Evolutionary conservation across 345 rosid genomes (phyloP), one percentile per base, ranked within the genome.

Genomic region (Syzygium oleosum): DNA sequence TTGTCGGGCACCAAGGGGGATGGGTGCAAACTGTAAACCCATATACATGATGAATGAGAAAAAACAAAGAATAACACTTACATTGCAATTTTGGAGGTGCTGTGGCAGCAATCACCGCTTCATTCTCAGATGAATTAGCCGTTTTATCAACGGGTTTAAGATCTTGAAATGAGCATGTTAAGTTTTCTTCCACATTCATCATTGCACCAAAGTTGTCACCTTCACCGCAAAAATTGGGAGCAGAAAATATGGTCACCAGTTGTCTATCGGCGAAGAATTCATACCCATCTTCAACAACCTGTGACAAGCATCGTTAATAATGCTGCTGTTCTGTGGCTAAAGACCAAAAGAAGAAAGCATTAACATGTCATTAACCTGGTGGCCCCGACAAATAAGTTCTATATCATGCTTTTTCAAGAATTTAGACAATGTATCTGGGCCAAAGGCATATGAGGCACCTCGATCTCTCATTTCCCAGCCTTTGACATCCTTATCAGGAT

Each of bases 81-180:
- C 86, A 84, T 14, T 84, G 63, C 86, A 84, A 84, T 46, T 84
- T 58, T 52, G 86, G 59, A 84, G 59, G 63, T 31, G 22, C 14
- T 53, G 61, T 12, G 23, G 49, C 46, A 52, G 51, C 61, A 86
- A 53, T 73, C 34, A 0, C 54, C 68, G n/a, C 1, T 9, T 54
- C 51, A 41, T 56, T 23, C 54, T 94, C 93, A 93, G 52, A 89
- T 84, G 92, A 93, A 93, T 68, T 46, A 2, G 49, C 23, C 19
- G 46, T 4, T 55, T 53, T 84, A 84, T 29, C 85, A 5, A 49
- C 61, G 19, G 61, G 46, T 55, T 84, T 52, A 84, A 84, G 61
- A 84, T 52, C 43, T 52, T 84, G 61, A 55, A 84, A 84, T 52
- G 85, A 52, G 59, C 85, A 84, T 27, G 31, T 22, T 29, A 84